A percentile compares a stretch with the other conserved stretches of the same genome.
phyloP scores from a whole-genome alignment of 192 early-diverging fungal species.

The Kickxella alabastrina region DNA sequence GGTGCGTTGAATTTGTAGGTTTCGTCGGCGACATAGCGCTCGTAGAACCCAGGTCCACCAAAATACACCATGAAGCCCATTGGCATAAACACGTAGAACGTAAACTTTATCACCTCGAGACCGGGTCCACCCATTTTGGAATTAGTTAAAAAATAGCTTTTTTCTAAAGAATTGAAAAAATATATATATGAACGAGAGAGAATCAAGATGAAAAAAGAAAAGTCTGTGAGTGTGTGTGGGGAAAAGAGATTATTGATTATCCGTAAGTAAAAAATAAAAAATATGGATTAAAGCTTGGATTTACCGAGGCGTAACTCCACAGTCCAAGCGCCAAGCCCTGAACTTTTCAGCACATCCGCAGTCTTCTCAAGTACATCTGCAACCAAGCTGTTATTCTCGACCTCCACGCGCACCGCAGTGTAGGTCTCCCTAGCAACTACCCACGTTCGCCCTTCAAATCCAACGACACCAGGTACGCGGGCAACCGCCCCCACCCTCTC shows the following conservation, averaged over 20 bases:
- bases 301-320: conserved; percentile 13
- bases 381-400: background rate
- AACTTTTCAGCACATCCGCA: conserved; percentile 8
- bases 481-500: conserved; percentile 2
- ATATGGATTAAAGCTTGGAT: background rate
- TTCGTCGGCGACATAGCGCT: conserved; percentile 46
- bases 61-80: conserved; percentile 53
- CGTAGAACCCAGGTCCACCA: conserved; percentile 50
- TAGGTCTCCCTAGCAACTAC: background rate
- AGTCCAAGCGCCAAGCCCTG: conserved; percentile 15
- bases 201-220: conserved; percentile 2
- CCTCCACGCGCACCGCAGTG: background rate
- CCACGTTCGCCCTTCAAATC: background rate
- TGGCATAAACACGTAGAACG: conserved; percentile 50
- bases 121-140: conserved; percentile 44
- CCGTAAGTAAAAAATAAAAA: background rate
- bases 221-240: background rate
- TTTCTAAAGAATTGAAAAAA: conserved; percentile 2
- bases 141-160: background rate
- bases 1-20: conserved; percentile 42
- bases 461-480: conserved; percentile 27
- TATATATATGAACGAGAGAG: conserved; percentile 2
- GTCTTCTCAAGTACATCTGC: background rate
- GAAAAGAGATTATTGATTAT: background rate
- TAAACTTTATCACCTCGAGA: conserved; percentile 46